Evolutionary conservation across 2,329 filamentous ascomycete genomes (phyloP).

Genomic region (Aspergillus sp.): DNA sequence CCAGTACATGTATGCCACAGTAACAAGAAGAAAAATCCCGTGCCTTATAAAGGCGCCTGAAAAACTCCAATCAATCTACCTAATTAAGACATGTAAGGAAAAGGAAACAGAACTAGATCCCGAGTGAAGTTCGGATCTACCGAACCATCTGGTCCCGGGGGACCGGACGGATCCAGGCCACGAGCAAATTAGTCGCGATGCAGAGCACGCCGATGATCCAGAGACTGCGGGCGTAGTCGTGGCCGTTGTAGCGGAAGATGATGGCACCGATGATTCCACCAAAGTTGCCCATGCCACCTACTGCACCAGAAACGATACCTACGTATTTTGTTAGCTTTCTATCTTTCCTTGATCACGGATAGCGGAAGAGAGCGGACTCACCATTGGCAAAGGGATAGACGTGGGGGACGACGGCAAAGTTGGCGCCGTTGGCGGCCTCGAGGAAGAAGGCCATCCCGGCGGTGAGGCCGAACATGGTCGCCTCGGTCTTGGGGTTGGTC

Average conservation of each 20-base stretch:
- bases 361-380: slow-evolving; percentile 21
- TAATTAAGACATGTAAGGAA: background rate
- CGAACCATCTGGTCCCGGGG: slow-evolving; percentile 49
- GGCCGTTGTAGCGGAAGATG: slow-evolving; percentile 72
- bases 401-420: slow-evolving; percentile 83
- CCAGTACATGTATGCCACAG: background rate
- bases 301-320: slow-evolving; percentile 68
- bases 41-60: background rate
- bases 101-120: background rate
- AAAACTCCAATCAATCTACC: background rate
- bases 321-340: slow-evolving; percentile 1
- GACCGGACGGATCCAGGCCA: slow-evolving; percentile 62
- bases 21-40: background rate
- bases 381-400: slow-evolving; percentile 82
- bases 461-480: slow-evolving; percentile 72
- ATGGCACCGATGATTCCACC: slow-evolving; percentile 83
- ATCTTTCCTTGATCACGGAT: background rate
- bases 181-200: slow-evolving; percentile 65
- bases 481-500: slow-evolving; percentile 59
- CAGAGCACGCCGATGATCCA: slow-evolving; percentile 81
- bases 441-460: slow-evolving; percentile 77
- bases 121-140: background rate
- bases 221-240: slow-evolving; percentile 65
- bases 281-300: slow-evolving; percentile 77
- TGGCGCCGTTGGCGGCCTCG: slow-evolving; percentile 81